These are phyloP conservation scores for Sisymbrium irio DNA, from an alignment of 345 rosid genomes.

Conservation along the genomic window DNA sequence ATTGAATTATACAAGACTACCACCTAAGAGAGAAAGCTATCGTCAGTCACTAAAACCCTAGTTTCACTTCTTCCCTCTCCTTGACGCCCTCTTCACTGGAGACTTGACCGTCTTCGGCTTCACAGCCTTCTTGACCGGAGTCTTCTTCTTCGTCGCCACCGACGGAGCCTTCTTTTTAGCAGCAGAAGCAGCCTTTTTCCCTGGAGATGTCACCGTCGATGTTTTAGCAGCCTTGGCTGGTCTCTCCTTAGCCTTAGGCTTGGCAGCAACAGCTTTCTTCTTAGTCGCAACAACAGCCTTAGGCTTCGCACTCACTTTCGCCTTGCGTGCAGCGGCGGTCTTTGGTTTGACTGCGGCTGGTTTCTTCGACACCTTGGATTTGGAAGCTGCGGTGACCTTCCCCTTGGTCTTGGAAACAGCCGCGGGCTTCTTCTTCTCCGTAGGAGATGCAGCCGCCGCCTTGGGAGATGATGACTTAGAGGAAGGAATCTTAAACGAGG, in stretches of 20 bases:
- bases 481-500: constrained; percentile 64
- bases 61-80: constrained; percentile 40
- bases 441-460: neutral
- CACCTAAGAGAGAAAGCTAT: constrained; percentile 15
- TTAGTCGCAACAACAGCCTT: constrained; percentile 25
- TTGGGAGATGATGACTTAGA: constrained; percentile 29
- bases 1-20: constrained; percentile 33
- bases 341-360: constrained; percentile 37
- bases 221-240: constrained; percentile 61
- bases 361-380: constrained; percentile 36
- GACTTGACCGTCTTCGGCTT: constrained; percentile 62
- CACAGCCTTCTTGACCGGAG: constrained; percentile 56
- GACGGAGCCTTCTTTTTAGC: constrained; percentile 34
- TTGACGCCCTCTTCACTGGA: constrained; percentile 48
- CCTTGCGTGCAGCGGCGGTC: constrained; percentile 28
- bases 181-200: constrained; percentile 46
- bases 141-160: constrained; percentile 45
- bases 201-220: constrained; percentile 55
- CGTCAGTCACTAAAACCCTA: neutral
- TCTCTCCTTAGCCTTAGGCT: constrained; percentile 48
- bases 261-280: constrained; percentile 42
- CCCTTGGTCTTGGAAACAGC: constrained; percentile 38
- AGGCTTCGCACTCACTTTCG: constrained; percentile 26
- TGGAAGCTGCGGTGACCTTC: constrained; percentile 22
- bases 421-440: constrained; percentile 34